Base-by-base conservation (phyloP, 768 basidiomycete species). In the Holtermannia corniformis region DNA sequence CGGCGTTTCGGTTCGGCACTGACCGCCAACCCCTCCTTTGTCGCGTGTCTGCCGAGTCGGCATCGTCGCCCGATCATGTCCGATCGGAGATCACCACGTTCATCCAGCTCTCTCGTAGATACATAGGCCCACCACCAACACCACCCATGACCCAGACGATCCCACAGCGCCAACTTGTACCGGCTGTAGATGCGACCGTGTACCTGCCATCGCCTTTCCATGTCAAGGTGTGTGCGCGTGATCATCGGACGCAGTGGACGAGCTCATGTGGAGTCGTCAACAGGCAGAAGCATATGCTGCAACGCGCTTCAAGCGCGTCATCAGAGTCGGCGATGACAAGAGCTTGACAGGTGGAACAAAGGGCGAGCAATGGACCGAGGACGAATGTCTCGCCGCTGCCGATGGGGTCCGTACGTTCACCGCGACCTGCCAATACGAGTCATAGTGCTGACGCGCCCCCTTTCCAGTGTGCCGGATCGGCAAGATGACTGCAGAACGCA, bases 161-260 rank as follows among this genome's bases (percentile, higher is more conserved):
- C n/a, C n/a, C n/a, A n/a, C n/a, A n/a, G n/a, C n/a, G n/a, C 32
- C 7, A 37, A 16, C 32, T 37, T 7, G 32, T 37, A 37, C 32
- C 32, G 16, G 50, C 64, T 4, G 45, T 49, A 24, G 45, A 61
- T 21, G 63, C 65, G 25, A 63, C 59, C 10, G 52, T 67, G 1
- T 70, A 63, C 45, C 50, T 70, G 32, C 61, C 62, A 14, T 54
- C 64, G 5, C 60, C 64, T 14, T 62, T 67, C 24, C 64, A 67
- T 40, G 52, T 58, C 11, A 53, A 57, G 45, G 56, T 50, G 44
- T n/a, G n/a, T n/a, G n/a, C n/a, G n/a, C n/a, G n/a, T n/a, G n/a
- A n/a, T n/a, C n/a, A n/a, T n/a, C n/a, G n/a, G n/a, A n/a, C n/a
- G n/a, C n/a, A 52, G 51, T 37, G 26, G 23, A n/a, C 21, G 21